Base-by-base conservation (phyloP, 768 basidiomycete genomes). In the Podaxis sp. region DNA sequence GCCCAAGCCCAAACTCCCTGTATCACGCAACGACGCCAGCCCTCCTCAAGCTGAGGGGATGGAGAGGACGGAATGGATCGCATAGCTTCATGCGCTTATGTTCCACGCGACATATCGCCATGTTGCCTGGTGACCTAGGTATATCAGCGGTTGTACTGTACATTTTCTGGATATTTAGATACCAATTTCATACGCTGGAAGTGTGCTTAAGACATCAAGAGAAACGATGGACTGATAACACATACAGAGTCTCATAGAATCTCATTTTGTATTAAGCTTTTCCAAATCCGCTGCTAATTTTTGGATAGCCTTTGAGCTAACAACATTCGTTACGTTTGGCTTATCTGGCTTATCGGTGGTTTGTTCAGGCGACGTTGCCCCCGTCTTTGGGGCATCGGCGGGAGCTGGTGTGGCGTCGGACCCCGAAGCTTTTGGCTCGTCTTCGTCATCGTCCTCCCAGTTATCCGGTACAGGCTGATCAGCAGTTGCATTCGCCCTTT, bases 391-490 rank as follows among this genome's bases (percentile, higher is more conserved):
- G 64, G 65, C 23, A 48, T 60, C 35, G 11, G 61, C 59, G 21
- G 62, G 46, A 2, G 64, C 53, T 28, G 63, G 32, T 51, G 69
- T 67, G 55, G 62, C 63, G 51, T 67, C 71, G 58, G 68, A 63
- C 38, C 72, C 67, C 62, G 69, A 67, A 61, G 59, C 63, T 28
- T 69, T 60, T 57, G 72, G 62, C 18, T 65, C 64, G 2, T 60
- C 79, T 3, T 84, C 87, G 10, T 86, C 88, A 5, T 89, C 88
- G 52, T 88, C 89, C 40, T 91, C 91, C 85, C 91, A 93, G 61
- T 79, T 84, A 63, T 92, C 90, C 59, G 82, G 85, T n/a, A 93
- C 86, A 47, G 65, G 70, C 25, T 77, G 76, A n/a, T 74, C 56
- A 5, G 40, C 21, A 21, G 52, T 38, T 14, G 28, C 36, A 11